Evolutionary conservation across 2,329 filamentous ascomycete genomes (phyloP).

Genomic region (Aspergillus sp.): DNA sequence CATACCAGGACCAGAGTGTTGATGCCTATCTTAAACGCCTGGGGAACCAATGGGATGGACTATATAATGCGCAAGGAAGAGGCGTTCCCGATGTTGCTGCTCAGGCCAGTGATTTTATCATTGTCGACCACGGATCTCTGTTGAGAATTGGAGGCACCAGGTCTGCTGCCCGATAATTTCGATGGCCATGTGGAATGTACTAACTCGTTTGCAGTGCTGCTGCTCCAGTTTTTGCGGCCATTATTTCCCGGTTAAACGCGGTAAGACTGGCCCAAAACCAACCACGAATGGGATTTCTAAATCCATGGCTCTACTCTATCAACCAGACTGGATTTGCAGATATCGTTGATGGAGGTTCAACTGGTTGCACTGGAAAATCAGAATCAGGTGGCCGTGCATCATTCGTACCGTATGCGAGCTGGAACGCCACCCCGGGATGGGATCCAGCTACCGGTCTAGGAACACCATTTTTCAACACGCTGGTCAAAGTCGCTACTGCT

Average conservation of each 20-base stretch:
- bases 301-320: slow-evolving; percentile 55
- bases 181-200: background rate
- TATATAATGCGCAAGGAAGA: slow-evolving; percentile 51
- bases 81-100: slow-evolving; percentile 60
- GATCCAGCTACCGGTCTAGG: slow-evolving; percentile 46
- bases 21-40: slow-evolving; percentile 39
- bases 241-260: slow-evolving; percentile 63
- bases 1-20: slow-evolving; percentile 45
- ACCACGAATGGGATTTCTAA: slow-evolving; percentile 54
- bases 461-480: slow-evolving; percentile 12
- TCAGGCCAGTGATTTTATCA: slow-evolving; percentile 43
- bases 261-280: slow-evolving; percentile 53
- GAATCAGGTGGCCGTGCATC: slow-evolving; percentile 33
- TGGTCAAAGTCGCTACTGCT: slow-evolving; percentile 7
- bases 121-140: slow-evolving; percentile 34
- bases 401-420: slow-evolving; percentile 42
- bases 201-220: slow-evolving; percentile 44
- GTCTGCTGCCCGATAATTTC: slow-evolving; percentile 13
- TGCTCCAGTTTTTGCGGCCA: slow-evolving; percentile 57
- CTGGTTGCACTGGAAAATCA: slow-evolving; percentile 34
- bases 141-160: slow-evolving; percentile 45
- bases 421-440: slow-evolving; percentile 49
- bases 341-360: slow-evolving; percentile 44
- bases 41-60: slow-evolving; percentile 37
- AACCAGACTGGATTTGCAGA: slow-evolving; percentile 44